Percentiles rank a stretch among this genome's conserved stretches.
Evolutionary conservation across 805 yeast genomes (phyloP).

Genomic region (Candida patagonica): DNA sequence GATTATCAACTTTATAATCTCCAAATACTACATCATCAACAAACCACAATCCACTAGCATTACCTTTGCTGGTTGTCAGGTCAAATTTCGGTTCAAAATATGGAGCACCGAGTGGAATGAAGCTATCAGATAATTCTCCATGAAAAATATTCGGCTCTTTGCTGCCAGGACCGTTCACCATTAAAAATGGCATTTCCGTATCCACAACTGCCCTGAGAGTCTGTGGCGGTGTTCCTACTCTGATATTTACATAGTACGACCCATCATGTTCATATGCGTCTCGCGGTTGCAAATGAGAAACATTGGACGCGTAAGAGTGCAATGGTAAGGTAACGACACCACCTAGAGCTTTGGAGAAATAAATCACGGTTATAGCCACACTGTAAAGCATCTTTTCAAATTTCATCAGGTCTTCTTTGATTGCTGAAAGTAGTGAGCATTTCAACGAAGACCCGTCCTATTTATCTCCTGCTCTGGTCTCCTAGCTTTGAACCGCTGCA

Average conservation of each 20-base stretch:
- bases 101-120: neutral
- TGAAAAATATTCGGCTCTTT: slow-evolving; percentile 4
- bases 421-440: too few relatives aligned
- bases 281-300: too few relatives aligned
- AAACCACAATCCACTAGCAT: slow-evolving; percentile 41
- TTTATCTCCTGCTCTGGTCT: too few relatives aligned
- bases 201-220: slow-evolving; percentile 47
- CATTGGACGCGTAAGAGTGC: too few relatives aligned
- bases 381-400: too few relatives aligned
- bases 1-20: slow-evolving; percentile 18
- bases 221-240: slow-evolving; percentile 47
- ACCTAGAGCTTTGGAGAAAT: too few relatives aligned
- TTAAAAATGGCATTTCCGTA: slow-evolving; percentile 64
- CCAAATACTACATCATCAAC: slow-evolving; percentile 50
- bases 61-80: slow-evolving; percentile 2
- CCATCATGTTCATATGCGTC: slow-evolving; percentile 12
- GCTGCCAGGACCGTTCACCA: slow-evolving; percentile 29
- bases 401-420: too few relatives aligned
- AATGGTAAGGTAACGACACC: too few relatives aligned
- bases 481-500: too few relatives aligned
- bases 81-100: too few relatives aligned
- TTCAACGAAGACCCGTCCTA: too few relatives aligned
- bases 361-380: too few relatives aligned
- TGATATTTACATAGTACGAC: slow-evolving; percentile 21
- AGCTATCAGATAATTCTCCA: slow-evolving; percentile 11